Percentiles rank a stretch among this genome's conserved stretches.
Evolutionary conservation across 495 filamentous ascomycete species (phyloP).

Genomic region (Aspergillus ostianus): DNA sequence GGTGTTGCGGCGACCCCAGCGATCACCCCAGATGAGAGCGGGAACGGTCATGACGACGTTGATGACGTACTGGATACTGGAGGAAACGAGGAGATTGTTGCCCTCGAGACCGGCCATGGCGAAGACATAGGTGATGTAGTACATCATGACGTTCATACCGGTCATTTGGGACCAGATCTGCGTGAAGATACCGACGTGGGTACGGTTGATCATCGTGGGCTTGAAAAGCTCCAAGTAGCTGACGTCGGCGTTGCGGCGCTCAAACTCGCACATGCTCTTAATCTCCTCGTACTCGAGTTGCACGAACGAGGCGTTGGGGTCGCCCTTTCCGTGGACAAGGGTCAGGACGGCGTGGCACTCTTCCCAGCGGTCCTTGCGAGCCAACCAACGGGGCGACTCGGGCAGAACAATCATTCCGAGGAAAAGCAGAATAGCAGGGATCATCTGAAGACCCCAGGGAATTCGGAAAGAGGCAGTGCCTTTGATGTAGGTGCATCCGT

Average conservation of each 20-base stretch:
- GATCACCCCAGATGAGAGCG: slow-evolving; percentile 57
- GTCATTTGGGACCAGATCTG: slow-evolving; percentile 85
- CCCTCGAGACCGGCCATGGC: slow-evolving; percentile 65
- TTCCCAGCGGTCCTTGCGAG: slow-evolving; percentile 71
- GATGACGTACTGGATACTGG: slow-evolving; percentile 71
- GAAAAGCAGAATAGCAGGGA: slow-evolving; percentile 66
- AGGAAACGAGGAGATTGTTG: slow-evolving; percentile 61
- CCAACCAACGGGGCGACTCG: slow-evolving; percentile 77
- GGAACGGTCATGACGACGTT: slow-evolving; percentile 55
- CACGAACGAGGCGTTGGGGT: slow-evolving; percentile 61
- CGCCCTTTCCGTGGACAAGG: slow-evolving; percentile 65
- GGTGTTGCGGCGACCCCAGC: slow-evolving; percentile 64
- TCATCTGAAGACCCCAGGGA: slow-evolving; percentile 75
- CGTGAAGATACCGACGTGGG: slow-evolving; percentile 70
- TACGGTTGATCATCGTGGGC: slow-evolving; percentile 71
- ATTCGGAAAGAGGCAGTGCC: slow-evolving; percentile 63
- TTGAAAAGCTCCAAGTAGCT: slow-evolving; percentile 69
- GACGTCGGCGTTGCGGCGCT: slow-evolving; percentile 59
- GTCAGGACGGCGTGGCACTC: slow-evolving; percentile 62
- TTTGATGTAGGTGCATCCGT: slow-evolving; percentile 26
- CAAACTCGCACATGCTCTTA: slow-evolving; percentile 65
- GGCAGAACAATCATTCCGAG: slow-evolving; percentile 63
- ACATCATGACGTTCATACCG: slow-evolving; percentile 87
- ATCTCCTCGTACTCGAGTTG: slow-evolving; percentile 68
- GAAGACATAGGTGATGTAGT: slow-evolving; percentile 64